These are phyloP conservation scores for Dunaliella salina DNA, from an alignment of 163 green algal species.

Conservation along the genomic window DNA sequence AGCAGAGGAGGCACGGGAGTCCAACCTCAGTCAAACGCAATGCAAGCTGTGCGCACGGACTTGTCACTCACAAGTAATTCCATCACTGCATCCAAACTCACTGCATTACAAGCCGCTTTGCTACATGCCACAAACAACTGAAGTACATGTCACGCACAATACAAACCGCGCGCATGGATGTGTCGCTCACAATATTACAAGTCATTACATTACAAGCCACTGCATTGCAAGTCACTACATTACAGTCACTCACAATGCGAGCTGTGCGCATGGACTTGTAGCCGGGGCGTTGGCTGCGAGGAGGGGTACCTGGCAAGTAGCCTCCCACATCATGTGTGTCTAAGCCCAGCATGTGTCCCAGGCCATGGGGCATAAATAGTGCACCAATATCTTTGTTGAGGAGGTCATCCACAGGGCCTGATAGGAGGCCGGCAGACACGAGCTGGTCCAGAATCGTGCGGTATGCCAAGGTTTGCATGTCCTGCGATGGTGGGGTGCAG, in stretches of 20 bases:
- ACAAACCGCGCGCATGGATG: conserved; percentile 66
- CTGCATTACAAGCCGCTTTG: too few relatives aligned
- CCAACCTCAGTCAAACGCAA: too few relatives aligned
- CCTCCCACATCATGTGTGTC: conserved; percentile 92
- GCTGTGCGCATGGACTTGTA: conserved; percentile 69
- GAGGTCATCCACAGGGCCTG: conserved; percentile 68
- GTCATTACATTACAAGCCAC: too few relatives aligned
- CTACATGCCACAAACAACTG: too few relatives aligned
- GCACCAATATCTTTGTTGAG: conserved; percentile 64
- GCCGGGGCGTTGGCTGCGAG: conserved; percentile 53
- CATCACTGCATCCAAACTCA: too few relatives aligned
- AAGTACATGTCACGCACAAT: not conserved
- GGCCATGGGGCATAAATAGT: conserved; percentile 73
- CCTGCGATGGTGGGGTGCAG: conserved; percentile 29
- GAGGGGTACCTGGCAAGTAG: conserved; percentile 49
- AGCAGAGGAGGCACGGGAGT: too few relatives aligned
- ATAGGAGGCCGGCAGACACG: conserved; percentile 52
- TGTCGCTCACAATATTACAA: conserved; percentile 40
- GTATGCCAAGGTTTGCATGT: conserved; percentile 81
- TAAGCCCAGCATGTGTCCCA: conserved; percentile 88
- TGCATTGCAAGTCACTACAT: too few relatives aligned
- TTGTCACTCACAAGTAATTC: too few relatives aligned
- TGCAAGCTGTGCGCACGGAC: too few relatives aligned
- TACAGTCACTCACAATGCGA: conserved; percentile 1
- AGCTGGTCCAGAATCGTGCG: conserved; percentile 66